Conservation (phyloP, 1,284 basidiomycete species). For the Fomitopsis pinicola region DNA sequence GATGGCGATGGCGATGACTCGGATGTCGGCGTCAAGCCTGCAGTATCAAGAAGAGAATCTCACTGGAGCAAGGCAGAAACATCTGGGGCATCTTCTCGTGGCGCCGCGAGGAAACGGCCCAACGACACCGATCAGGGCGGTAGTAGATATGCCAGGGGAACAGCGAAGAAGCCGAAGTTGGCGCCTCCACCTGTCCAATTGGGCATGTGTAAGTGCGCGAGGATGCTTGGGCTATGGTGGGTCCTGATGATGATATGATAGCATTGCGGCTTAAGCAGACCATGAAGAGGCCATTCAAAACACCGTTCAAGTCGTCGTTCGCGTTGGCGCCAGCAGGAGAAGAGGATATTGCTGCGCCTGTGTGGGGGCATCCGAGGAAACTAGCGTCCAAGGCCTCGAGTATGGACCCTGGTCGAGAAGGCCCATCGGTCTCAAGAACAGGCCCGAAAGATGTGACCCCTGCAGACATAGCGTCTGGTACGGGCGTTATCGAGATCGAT, state of each 20-base stretch:
- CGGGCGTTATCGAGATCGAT: neutral
- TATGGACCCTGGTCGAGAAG: neutral
- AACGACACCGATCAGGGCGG: neutral
- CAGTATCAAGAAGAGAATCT: neutral
- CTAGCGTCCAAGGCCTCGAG: neutral
- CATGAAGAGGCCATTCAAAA: constrained; percentile 51
- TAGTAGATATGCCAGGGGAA: neutral
- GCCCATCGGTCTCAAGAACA: neutral
- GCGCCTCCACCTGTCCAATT: constrained; percentile 2
- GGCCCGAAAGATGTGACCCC: neutral
- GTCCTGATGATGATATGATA: constrained; percentile 18
- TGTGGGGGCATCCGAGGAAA: neutral
- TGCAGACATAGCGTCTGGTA: neutral
- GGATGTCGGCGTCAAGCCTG: neutral
- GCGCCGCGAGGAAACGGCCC: neutral
- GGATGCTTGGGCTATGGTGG: constrained; percentile 14
- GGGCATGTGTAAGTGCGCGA: constrained; percentile 33
- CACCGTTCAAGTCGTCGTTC: constrained; percentile 24
- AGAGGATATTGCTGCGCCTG: neutral
- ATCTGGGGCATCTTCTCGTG: neutral
- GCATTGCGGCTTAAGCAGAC: constrained; percentile 41
- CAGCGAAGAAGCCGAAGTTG: constrained; percentile 5
- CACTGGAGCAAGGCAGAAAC: neutral
- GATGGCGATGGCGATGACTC: constrained; percentile 1
- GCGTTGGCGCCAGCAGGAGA: neutral